These are phyloP conservation scores for Arthrobotrys iridis DNA, from an alignment of 2,329 filamentous ascomycete genomes.

Conservation along the genomic window DNA sequence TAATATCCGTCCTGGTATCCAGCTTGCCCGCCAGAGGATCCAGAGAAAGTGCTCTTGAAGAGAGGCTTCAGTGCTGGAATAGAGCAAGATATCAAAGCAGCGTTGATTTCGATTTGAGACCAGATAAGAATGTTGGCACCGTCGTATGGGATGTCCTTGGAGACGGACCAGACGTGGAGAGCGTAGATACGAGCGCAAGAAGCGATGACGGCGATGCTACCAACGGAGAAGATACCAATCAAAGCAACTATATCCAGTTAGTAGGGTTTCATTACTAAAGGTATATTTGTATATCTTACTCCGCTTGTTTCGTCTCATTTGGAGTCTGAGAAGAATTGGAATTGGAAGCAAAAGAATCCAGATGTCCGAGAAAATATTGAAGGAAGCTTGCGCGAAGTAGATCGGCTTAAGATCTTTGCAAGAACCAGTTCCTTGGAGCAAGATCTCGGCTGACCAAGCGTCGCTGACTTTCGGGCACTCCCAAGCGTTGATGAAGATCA, in stretches of 20 bases:
- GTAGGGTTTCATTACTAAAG: background rate
- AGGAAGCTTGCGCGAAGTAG: conserved; percentile 62
- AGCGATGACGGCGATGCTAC: conserved; percentile 58
- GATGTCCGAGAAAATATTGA: conserved; percentile 65
- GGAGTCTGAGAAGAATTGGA: conserved; percentile 64
- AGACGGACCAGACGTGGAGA: conserved; percentile 55
- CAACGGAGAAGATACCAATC: conserved; percentile 57
- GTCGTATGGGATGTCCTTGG: conserved; percentile 53
- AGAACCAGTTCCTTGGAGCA: conserved; percentile 54
- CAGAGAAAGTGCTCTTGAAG: conserved; percentile 56
- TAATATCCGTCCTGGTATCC: conserved; percentile 52
- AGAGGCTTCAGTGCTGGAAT: conserved; percentile 63
- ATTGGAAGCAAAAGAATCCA: conserved; percentile 65
- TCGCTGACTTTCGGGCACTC: conserved; percentile 57
- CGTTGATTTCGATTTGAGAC: conserved; percentile 62
- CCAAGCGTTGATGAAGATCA: conserved; percentile 59
- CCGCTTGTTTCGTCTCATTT: conserved; percentile 61
- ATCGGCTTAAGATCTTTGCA: conserved; percentile 62
- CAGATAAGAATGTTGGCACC: conserved; percentile 57
- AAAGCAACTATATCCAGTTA: conserved; percentile 47
- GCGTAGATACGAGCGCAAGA: conserved; percentile 58
- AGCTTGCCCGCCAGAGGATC: conserved; percentile 42
- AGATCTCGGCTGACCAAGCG: conserved; percentile 58
- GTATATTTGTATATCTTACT: conserved; percentile 21
- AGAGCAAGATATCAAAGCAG: conserved; percentile 63